Evolutionary conservation across 1,139 yeast species (phyloP), one percentile per base, ranked within the genome.

Genomic region (Geotrichum macrosporum): DNA sequence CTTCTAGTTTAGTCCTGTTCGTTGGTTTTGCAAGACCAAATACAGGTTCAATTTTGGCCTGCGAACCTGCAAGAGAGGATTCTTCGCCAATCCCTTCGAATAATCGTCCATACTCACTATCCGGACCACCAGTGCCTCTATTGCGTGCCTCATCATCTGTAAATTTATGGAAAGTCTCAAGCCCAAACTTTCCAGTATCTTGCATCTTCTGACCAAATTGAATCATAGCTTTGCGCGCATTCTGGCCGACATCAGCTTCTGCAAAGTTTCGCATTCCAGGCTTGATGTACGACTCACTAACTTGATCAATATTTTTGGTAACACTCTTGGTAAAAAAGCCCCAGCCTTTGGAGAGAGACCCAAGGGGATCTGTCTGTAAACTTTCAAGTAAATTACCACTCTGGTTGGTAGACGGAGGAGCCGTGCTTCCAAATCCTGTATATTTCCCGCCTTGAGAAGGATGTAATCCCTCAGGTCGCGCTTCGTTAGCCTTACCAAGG

Each of bases 381-480:
- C 81, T 83, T 55, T 87, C 94, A 15, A 87, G 62, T 55, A 87
- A 74, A 20, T 48, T 39, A 10, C 55, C 52, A 1, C 51, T 53
- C 21, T 52, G 43, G 18, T 41, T 35, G 1, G 78, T 13, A 80
- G 63, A 55, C 12, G 78, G 74, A 4, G 74, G 73, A 10, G 94
- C 87, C 0, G 87, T 76, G 60, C 80, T 84, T 33, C 97, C 97
- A 68, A 89, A 89, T 0, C 97, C 97, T 53, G 78, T 81, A 63
- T 80, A 89, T 64, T 81, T 84, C 41, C 97, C 97, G 50, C 97
- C 97, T 68, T 89, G 89, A 5, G 94, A 84, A 22, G 97, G 97
- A 3, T 94, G 95, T 48, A 87, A 65, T 63, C 83, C 69, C 1
- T 77, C 88, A 2, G 96, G 88, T 62, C 95, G 77, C 27, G 73